These are phyloP conservation scores for Serendipita sp. DNA, from an alignment of 768 basidiomycete genomes.

Conservation along the genomic window DNA sequence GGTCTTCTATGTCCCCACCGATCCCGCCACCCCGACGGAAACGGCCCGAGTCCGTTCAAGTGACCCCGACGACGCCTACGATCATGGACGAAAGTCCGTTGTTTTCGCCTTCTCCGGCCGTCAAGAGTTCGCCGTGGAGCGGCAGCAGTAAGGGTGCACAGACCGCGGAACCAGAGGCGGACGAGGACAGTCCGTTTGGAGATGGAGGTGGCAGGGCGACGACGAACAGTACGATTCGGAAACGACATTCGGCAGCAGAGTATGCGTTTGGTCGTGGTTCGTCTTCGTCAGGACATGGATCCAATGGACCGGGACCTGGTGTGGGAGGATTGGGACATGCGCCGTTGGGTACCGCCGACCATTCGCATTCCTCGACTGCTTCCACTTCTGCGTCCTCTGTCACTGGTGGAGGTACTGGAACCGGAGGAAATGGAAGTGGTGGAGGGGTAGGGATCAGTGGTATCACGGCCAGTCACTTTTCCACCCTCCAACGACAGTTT, in stretches of 20 bases:
- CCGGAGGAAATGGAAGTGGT: neutral
- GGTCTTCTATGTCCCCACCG: neutral
- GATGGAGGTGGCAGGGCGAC: neutral
- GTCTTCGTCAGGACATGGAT: too few relatives aligned
- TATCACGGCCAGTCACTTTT: neutral
- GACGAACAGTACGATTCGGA: neutral
- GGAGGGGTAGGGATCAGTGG: neutral
- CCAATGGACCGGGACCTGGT: too few relatives aligned
- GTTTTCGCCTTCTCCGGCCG: neutral
- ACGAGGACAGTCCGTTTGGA: neutral
- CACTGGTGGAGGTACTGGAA: neutral
- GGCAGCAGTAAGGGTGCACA: neutral
- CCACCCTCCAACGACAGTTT: neutral
- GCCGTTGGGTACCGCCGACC: too few relatives aligned
- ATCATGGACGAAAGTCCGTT: neutral
- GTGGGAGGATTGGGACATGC: too few relatives aligned
- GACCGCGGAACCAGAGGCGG: neutral
- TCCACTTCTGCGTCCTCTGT: neutral
- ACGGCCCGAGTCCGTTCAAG: neutral
- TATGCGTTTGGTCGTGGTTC: neutral
- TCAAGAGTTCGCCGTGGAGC: neutral
- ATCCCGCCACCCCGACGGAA: constrained; percentile 2
- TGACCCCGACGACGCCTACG: neutral
- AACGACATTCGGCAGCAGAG: neutral
- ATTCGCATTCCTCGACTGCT: neutral